Conservation (phyloP, 2,329 filamentous ascomycete species). For the Fusarium sp. region DNA sequence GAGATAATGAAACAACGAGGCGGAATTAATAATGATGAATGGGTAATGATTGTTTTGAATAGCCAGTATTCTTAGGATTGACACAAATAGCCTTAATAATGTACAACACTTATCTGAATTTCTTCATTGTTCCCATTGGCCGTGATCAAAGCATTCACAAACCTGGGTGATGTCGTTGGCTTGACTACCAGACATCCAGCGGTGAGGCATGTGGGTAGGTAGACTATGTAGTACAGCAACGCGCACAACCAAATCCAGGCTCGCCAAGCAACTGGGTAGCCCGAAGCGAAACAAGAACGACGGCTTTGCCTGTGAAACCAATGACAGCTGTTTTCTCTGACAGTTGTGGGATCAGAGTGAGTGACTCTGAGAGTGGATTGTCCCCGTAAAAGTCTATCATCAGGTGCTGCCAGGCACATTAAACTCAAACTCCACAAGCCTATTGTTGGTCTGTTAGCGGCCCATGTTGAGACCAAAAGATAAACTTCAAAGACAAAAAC, state of each 20-base stretch:
- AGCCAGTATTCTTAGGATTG: conserved; percentile 31
- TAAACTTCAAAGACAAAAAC: conserved; percentile 17
- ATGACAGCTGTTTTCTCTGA: not conserved
- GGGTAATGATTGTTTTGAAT: conserved; percentile 32
- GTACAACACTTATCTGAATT: conserved; percentile 23
- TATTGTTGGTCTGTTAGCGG: conserved; percentile 15
- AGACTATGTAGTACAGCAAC: conserved; percentile 8
- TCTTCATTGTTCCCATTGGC: not conserved
- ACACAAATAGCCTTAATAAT: conserved; percentile 34
- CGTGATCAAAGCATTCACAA: not conserved
- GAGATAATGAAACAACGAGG: not conserved
- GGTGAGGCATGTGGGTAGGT: conserved; percentile 16
- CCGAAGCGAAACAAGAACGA: conserved; percentile 12
- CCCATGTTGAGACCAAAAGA: conserved; percentile 5
- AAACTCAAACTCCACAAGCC: conserved; percentile 27
- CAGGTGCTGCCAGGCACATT: conserved; percentile 22
- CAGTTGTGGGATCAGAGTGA: not conserved
- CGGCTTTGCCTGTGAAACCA: conserved; percentile 15
- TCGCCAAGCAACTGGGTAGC: conserved; percentile 11
- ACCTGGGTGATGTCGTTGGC: not conserved
- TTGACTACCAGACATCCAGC: not conserved
- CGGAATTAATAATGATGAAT: conserved; percentile 37
- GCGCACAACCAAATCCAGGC: conserved; percentile 11
- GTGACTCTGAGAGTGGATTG: not conserved
- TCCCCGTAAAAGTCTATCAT: conserved; percentile 9